Percentiles rank a stretch among this genome's conserved stretches.
These are phyloP conservation scores for Madurella mycetomatis DNA, from an alignment of 2,329 filamentous ascomycete species.

Conservation along the genomic window DNA sequence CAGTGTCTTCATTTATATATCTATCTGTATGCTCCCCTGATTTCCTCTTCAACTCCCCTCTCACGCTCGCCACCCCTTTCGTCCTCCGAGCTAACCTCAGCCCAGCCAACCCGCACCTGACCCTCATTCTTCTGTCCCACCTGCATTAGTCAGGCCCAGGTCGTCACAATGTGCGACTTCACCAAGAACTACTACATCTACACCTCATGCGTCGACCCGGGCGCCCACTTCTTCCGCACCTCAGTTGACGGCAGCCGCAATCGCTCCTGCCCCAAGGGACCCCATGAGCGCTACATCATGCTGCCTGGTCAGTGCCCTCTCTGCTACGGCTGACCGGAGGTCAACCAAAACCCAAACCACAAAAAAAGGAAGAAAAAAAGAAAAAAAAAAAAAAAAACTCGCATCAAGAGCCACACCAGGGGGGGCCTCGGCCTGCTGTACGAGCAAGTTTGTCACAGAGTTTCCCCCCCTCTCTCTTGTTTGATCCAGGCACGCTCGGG, in stretches of 20 bases:
- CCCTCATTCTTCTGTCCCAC: not conserved
- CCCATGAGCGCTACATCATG: slow-evolving; percentile 71
- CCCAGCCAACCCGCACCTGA: not conserved
- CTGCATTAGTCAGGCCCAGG: not conserved
- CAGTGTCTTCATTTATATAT: slow-evolving; percentile 9
- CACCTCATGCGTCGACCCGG: slow-evolving; percentile 63
- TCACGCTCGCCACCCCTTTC: not conserved
- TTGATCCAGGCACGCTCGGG: not conserved
- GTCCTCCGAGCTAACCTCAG: not conserved
- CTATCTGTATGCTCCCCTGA: slow-evolving; percentile 6
- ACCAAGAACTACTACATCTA: slow-evolving; percentile 77
- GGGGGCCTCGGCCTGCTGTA: too few relatives aligned
- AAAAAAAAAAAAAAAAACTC: too few relatives aligned
- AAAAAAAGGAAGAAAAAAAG: too few relatives aligned
- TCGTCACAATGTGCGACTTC: slow-evolving; percentile 52
- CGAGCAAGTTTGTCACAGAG: too few relatives aligned
- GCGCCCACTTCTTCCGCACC: slow-evolving; percentile 66
- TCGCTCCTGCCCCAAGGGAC: slow-evolving; percentile 56
- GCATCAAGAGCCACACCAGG: too few relatives aligned
- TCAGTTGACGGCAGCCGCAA: slow-evolving; percentile 61
- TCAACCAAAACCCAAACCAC: too few relatives aligned
- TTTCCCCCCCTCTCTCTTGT: too few relatives aligned
- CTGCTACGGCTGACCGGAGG: slow-evolving; percentile 34
- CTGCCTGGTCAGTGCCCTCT: slow-evolving; percentile 34
- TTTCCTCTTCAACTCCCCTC: not conserved